These are phyloP conservation scores for Talaromyces stipitatus DNA, from an alignment of 495 filamentous ascomycete species.

Conservation along the genomic window DNA sequence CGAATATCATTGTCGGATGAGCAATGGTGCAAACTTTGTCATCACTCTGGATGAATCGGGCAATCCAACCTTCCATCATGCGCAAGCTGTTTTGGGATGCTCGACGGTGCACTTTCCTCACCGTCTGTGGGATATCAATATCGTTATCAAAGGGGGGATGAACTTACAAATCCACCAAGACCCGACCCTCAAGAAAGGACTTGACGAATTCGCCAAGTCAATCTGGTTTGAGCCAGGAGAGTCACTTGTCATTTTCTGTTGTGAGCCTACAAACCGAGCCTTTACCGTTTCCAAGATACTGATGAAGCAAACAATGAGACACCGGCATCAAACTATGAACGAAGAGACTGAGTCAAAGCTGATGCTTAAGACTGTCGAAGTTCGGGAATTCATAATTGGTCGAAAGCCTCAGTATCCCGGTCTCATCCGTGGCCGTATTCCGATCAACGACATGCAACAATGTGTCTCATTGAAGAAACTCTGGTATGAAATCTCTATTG, in stretches of 20 bases:
- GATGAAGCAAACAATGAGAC: conserved; percentile 26
- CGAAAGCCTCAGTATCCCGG: conserved; percentile 7
- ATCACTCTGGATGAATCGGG: conserved; percentile 42
- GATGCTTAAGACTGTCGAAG: conserved; percentile 31
- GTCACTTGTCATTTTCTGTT: conserved; percentile 14
- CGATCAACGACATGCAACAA: background rate
- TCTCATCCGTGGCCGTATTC: conserved; percentile 16
- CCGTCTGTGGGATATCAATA: conserved; percentile 38
- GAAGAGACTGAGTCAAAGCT: conserved; percentile 11
- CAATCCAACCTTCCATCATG: conserved; percentile 11
- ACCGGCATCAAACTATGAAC: conserved; percentile 7
- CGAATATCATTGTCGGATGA: conserved; percentile 39
- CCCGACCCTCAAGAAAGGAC: conserved; percentile 16
- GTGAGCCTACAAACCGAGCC: conserved; percentile 8
- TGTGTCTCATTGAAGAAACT: conserved; percentile 12
- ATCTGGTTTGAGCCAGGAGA: conserved; percentile 24
- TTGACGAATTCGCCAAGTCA: conserved; percentile 17
- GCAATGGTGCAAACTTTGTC: conserved; percentile 22
- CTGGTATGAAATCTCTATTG: conserved; percentile 39
- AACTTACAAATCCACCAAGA: conserved; percentile 6
- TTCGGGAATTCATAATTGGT: conserved; percentile 27
- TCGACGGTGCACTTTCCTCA: conserved; percentile 36
- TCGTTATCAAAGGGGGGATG: conserved; percentile 16
- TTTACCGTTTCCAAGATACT: conserved; percentile 21
- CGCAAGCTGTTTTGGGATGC: conserved; percentile 15